A percentile compares a stretch with the other conserved stretches of the same genome.
phyloP scores from a whole-genome alignment of 140 eudicot genomes.

The Ambrosia hybrid region DNA sequence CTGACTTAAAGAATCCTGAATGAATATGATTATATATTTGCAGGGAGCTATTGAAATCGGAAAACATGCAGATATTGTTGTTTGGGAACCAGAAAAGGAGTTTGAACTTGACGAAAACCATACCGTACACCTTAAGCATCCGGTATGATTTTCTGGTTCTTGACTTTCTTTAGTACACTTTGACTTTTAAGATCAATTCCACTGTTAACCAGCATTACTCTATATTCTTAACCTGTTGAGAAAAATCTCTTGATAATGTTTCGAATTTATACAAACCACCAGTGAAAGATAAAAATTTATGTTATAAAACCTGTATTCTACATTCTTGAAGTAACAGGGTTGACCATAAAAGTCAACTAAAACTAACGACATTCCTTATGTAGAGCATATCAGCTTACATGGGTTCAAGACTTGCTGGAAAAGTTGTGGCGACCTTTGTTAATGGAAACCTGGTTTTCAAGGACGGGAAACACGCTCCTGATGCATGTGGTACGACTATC shows the following conservation, averaged over 20 bases:
- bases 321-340: background rate
- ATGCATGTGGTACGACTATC: slow-evolving; percentile 76
- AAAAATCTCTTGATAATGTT: background rate
- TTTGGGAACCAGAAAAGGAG: slow-evolving; percentile 90
- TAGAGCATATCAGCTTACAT: slow-evolving; percentile 93
- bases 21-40: slow-evolving; percentile 26
- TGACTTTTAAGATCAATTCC: slow-evolving; percentile 12
- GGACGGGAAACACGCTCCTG: slow-evolving; percentile 72
- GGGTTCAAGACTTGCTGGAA: slow-evolving; percentile 80
- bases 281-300: background rate
- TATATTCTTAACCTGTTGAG: background rate
- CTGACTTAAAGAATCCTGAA: background rate
- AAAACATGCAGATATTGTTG: slow-evolving; percentile 75
- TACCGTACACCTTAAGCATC: slow-evolving; percentile 68
- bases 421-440: slow-evolving; percentile 77
- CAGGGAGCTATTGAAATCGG: slow-evolving; percentile 84
- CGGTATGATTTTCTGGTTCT: slow-evolving; percentile 44
- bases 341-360: slow-evolving; percentile 7
- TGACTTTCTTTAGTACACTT: slow-evolving; percentile 9
- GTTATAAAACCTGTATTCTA: background rate
- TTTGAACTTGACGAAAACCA: slow-evolving; percentile 64
- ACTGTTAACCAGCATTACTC: background rate
- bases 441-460: slow-evolving; percentile 73
- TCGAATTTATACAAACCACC: background rate
- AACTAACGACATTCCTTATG: slow-evolving; percentile 25